A percentile compares a stretch with the other conserved stretches of the same genome.
Conservation (phyloP, 176 grass and related monocot species). For the Carex parvula region DNA sequence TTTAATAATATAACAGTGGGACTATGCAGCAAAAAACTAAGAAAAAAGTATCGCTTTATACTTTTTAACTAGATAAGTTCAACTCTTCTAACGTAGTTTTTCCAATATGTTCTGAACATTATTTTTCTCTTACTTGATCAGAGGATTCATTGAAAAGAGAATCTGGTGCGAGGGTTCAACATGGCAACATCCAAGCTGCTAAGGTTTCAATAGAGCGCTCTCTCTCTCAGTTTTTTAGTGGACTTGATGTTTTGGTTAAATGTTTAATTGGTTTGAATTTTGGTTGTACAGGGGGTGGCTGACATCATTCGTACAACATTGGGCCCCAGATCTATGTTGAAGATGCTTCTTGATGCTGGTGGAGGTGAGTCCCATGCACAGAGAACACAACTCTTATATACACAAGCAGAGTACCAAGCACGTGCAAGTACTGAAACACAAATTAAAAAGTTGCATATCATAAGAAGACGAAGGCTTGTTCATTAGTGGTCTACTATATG, state of each 20-base stretch:
- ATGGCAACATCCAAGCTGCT: slow-evolving; percentile 84
- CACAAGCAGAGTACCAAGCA: not conserved
- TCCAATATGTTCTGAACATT: slow-evolving; percentile 4
- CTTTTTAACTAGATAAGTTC: slow-evolving; percentile 28
- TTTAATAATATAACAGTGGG: not conserved
- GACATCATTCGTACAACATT: slow-evolving; percentile 95
- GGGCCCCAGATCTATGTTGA: slow-evolving; percentile 95
- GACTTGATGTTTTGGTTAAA: not conserved
- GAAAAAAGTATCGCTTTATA: not conserved
- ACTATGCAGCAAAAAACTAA: not conserved
- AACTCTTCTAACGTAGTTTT: not conserved
- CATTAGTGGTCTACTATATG: not conserved
- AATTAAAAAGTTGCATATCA: not conserved
- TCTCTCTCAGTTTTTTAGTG: not conserved
- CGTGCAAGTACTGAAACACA: not conserved
- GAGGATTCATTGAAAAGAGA: slow-evolving; percentile 95
- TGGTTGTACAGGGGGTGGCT: slow-evolving; percentile 69
- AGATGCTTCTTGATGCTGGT: slow-evolving; percentile 93
- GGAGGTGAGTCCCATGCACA: slow-evolving; percentile 50
- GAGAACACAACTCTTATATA: not conserved
- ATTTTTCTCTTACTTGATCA: slow-evolving; percentile 35
- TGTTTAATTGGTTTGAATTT: not conserved
- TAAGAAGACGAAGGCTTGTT: not conserved
- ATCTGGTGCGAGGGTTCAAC: slow-evolving; percentile 81
- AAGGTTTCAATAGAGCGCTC: slow-evolving; percentile 42